Evolutionary conservation across 2,329 filamentous ascomycete genomes (phyloP), one percentile per base, ranked within the genome.

Genomic region (Exophiala mesophila): DNA sequence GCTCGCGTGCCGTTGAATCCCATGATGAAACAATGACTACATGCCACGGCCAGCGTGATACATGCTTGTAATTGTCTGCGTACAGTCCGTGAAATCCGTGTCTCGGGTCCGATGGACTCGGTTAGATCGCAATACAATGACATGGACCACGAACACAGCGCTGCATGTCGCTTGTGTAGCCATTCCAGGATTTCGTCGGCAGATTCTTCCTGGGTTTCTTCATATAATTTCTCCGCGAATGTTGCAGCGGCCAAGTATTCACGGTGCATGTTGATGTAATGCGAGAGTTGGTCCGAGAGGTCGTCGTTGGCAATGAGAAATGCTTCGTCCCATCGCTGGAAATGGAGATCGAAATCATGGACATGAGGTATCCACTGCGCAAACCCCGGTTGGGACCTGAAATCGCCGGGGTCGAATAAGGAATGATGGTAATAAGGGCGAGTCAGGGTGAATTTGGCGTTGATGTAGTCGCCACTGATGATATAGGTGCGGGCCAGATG

Each of bases 281-380:
- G 39, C 12, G 20, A 21, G 2, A 45, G 36, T 12, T 31, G 19
- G n/a, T 34, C 30, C 8, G 41, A 45, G 6, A 45, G 21, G 10
- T 31, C 36, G 30, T 45, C 41, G 10, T 45, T 21, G n/a, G 35
- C 34, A 13, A 45, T 19, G 7, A 45, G 41, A 23, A 40, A 45
- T 15, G 36, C 31, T 18, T 45, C 41, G 36, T 45, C 41, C 41
- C 41, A 39, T 15, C 24, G 29, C 12, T 35, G 29, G 15, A 13
- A 43, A 21, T 37, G 40, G 13, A 30, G 8, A 12, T 39, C 24
- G n/a, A 21, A 17, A 2, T 40, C 41, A 7, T 36, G 28, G 3
- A 35, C 16, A 10, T 39, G 21, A 15, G 17, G 9, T 19, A 13
- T 36, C 21, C 30, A 40, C 7, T 40, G 15, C 17, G 15, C 20